Evolutionary conservation across 495 filamentous ascomycete species (phyloP).

Genomic region (Jackrogersella minutella): DNA sequence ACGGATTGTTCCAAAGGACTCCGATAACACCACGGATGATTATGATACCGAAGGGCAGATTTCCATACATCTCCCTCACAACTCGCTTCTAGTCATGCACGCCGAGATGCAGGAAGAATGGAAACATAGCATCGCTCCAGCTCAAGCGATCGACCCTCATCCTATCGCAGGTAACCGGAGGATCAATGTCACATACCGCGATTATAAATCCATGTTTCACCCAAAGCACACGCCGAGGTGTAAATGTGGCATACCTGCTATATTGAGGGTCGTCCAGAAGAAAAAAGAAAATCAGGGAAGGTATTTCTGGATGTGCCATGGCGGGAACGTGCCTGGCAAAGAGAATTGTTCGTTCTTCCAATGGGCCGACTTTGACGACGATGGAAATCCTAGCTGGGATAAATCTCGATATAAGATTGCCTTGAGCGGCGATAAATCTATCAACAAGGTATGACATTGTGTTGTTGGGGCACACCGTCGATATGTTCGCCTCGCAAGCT

Average conservation of each 20-base stretch:
- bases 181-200: slow-evolving; percentile 94
- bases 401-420: slow-evolving; percentile 37
- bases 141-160: slow-evolving; percentile 79
- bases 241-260: slow-evolving; percentile 71
- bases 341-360: slow-evolving; percentile 82
- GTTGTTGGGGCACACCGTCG: background rate
- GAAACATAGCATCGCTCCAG: slow-evolving; percentile 81
- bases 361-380: slow-evolving; percentile 89
- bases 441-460: background rate
- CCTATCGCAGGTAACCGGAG: slow-evolving; percentile 78
- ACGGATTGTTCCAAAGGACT: slow-evolving; percentile 65
- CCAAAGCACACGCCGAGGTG: slow-evolving; percentile 71
- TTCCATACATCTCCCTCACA: slow-evolving; percentile 90
- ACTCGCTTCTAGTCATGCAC: slow-evolving; percentile 92
- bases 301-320: slow-evolving; percentile 97
- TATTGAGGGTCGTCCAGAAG: slow-evolving; percentile 80
- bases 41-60: slow-evolving; percentile 81
- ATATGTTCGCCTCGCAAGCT: too few relatives aligned
- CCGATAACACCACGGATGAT: slow-evolving; percentile 47
- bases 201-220: slow-evolving; percentile 78
- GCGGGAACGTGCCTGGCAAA: slow-evolving; percentile 76
- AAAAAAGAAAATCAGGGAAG: slow-evolving; percentile 75
- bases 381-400: slow-evolving; percentile 79
- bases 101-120: slow-evolving; percentile 87
- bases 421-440: background rate